phyloP scores from a whole-genome alignment of 2,329 filamentous ascomycete genomes.

The Lasiodiplodia sp. region DNA sequence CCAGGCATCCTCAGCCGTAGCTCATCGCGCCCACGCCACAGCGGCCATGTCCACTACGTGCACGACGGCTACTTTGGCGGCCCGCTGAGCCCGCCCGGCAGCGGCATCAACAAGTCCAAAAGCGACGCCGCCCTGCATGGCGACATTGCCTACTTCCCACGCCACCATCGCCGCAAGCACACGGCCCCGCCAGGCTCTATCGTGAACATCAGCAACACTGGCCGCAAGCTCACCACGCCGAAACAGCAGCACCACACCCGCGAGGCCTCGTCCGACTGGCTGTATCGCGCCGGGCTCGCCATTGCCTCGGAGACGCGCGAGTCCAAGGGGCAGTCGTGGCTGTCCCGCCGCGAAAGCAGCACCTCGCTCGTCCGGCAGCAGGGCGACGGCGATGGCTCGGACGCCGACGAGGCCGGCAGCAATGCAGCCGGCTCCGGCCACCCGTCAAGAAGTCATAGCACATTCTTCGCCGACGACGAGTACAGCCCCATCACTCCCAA shows the following conservation, averaged over 20 bases:
- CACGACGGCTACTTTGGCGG: slow-evolving; percentile 24
- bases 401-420: background rate
- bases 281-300: slow-evolving; percentile 64
- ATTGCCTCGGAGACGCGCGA: slow-evolving; percentile 65
- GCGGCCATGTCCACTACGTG: slow-evolving; percentile 33
- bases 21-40: slow-evolving; percentile 47
- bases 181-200: slow-evolving; percentile 34
- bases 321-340: slow-evolving; percentile 69
- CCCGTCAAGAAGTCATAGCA: slow-evolving; percentile 27
- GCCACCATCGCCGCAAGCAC: slow-evolving; percentile 41
- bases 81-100: slow-evolving; percentile 13
- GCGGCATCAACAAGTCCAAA: slow-evolving; percentile 54
- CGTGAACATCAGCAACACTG: slow-evolving; percentile 34
- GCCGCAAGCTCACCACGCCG: slow-evolving; percentile 22
- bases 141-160: slow-evolving; percentile 30
- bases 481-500: slow-evolving; percentile 34
- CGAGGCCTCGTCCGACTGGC: slow-evolving; percentile 56
- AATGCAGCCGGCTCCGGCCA: slow-evolving; percentile 7
- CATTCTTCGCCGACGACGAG: slow-evolving; percentile 43
- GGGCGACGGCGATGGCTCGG: slow-evolving; percentile 43
- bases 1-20: slow-evolving; percentile 56
- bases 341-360: slow-evolving; percentile 62
- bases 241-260: slow-evolving; percentile 40
- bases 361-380: slow-evolving; percentile 58
- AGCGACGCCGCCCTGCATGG: slow-evolving; percentile 52